Evolutionary conservation across 2,329 filamentous ascomycete species (phyloP).

Genomic region (Cytospora piceicola): DNA sequence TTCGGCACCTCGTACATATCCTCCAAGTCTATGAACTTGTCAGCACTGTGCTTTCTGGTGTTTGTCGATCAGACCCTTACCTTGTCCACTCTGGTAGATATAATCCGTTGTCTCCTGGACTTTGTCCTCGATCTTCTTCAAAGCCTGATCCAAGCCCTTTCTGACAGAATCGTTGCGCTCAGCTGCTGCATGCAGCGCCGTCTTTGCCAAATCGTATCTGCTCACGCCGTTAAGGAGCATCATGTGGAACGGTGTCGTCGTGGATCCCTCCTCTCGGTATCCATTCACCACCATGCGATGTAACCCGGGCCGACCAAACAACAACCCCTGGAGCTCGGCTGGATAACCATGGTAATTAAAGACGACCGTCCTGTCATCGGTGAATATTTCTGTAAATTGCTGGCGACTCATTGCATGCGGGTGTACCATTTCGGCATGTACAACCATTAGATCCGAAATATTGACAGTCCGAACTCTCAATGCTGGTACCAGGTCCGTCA

Average conservation of each 20-base stretch:
- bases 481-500: constrained; percentile 53
- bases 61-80: constrained; percentile 41
- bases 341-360: constrained; percentile 73
- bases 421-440: constrained; percentile 58
- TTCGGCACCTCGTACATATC: constrained; percentile 54
- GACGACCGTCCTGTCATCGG: constrained; percentile 56
- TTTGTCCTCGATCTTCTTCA: constrained; percentile 52
- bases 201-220: constrained; percentile 61
- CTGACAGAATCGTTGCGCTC: constrained; percentile 52
- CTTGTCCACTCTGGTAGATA: constrained; percentile 56
- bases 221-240: constrained; percentile 66
- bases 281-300: constrained; percentile 59
- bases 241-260: constrained; percentile 72
- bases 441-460: constrained; percentile 68
- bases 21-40: constrained; percentile 49
- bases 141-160: constrained; percentile 48
- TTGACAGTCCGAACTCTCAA: constrained; percentile 66
- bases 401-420: constrained; percentile 59
- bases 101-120: constrained; percentile 55
- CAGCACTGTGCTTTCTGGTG: constrained; percentile 28
- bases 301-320: constrained; percentile 60
- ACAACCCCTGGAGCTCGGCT: constrained; percentile 61
- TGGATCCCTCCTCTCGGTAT: constrained; percentile 68
- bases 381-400: constrained; percentile 62
- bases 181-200: constrained; percentile 55